phyloP scores from a whole-genome alignment of 495 filamentous ascomycete species.

The Cairneyella variabilis region DNA sequence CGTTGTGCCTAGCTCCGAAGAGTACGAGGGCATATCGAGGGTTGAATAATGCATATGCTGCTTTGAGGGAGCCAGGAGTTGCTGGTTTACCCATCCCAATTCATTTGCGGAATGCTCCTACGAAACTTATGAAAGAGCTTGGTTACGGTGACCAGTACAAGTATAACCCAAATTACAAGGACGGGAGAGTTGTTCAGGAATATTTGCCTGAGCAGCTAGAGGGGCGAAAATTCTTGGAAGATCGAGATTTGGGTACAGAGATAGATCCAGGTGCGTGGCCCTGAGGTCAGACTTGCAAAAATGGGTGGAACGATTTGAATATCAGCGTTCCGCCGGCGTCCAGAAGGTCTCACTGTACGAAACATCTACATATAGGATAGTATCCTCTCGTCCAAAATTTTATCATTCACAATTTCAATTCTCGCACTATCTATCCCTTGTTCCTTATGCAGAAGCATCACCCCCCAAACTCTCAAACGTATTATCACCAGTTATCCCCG shows the following conservation, averaged over 20 bases:
- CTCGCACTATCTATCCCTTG: not conserved
- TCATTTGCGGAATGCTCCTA: slow-evolving; percentile 89
- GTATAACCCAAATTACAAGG: slow-evolving; percentile 85
- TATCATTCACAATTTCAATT: not conserved
- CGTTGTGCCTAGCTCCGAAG: slow-evolving; percentile 78
- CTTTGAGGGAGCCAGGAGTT: slow-evolving; percentile 72
- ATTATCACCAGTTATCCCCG: slow-evolving; percentile 33
- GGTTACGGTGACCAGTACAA: slow-evolving; percentile 92
- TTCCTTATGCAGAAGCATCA: slow-evolving; percentile 27
- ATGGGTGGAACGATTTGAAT: not conserved
- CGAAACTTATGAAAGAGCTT: slow-evolving; percentile 86
- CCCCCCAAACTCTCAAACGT: slow-evolving; percentile 39
- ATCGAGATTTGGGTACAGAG: slow-evolving; percentile 72
- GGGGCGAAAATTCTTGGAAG: slow-evolving; percentile 73
- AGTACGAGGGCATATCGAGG: slow-evolving; percentile 82
- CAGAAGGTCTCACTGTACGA: too few relatives aligned
- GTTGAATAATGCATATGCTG: slow-evolving; percentile 70
- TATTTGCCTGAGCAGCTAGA: slow-evolving; percentile 76
- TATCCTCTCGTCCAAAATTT: not conserved
- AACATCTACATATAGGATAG: slow-evolving; percentile 6
- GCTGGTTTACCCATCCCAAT: slow-evolving; percentile 77
- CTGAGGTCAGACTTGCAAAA: not conserved
- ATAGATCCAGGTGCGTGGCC: slow-evolving; percentile 53
- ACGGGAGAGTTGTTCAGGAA: slow-evolving; percentile 83
- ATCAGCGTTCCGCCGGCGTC: slow-evolving; percentile 11